Evolutionary conservation across 78 protist genomes (phyloP), one percentile per base, ranked within the genome.

Genomic region (Polysphondylium violaceum): DNA sequence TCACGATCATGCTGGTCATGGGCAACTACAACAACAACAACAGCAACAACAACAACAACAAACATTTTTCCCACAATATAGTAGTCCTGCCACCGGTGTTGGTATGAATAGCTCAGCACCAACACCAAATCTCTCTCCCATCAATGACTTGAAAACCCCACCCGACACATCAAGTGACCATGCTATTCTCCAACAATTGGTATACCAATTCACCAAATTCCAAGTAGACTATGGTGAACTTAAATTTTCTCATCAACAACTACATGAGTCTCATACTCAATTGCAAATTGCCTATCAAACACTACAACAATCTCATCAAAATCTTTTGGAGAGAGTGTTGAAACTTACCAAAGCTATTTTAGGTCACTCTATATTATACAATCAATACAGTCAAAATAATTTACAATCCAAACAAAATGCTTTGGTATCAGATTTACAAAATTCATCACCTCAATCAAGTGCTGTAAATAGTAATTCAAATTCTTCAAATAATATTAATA

Each of bases 231-330:
- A 55, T 33, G 69, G 19, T 5, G 90, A 81, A 3, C 31, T 81
- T 40, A 81, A 81, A 43, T 81, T 19, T 51, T 56, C 79, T 4
- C 76, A 81, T n/a, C 58, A 58, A 16, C 53, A 60, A 40, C 23
- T 81, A 11, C 90, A 81, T 31, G 90, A 81, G 11, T 81, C 90
- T 1, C 90, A 81, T 29, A 36, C 78, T 6, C 90, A 81, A 43
- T 47, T 81, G 8, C 90, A 81, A 69, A 56, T 29, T 58, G 90
- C 90, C 0, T 81, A 56, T 27, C 90, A 81, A 56, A 67, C 64
- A 19, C 76, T 81, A 25, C 90, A 81, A 69, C 78, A 67, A 23
- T 81, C 90, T 11, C 90, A 81, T 36, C 90, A 81, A 56, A 81
- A 58, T 69, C 68, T 81, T 6, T 44, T 81, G 56, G 90, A 81